Conservation (phyloP, 2,329 filamentous ascomycete species). For the Phialocephala subalpina region DNA sequence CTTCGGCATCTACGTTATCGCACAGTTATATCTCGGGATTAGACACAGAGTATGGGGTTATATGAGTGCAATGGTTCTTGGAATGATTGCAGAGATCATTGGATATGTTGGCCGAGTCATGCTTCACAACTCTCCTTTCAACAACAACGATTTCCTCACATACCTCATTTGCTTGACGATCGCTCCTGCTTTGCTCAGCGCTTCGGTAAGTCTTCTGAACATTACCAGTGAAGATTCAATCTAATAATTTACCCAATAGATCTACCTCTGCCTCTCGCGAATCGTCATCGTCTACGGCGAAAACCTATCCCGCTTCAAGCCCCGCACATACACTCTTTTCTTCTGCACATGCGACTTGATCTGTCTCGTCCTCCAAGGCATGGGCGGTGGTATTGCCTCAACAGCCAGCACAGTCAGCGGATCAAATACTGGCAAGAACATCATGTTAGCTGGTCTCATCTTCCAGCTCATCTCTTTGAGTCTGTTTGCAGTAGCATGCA, state of each 20-base stretch:
- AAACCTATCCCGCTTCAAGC: constrained; percentile 54
- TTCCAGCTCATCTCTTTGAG: constrained; percentile 48
- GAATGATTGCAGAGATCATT: constrained; percentile 57
- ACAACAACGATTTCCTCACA: constrained; percentile 60
- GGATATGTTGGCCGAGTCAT: constrained; percentile 62
- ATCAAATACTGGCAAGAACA: constrained; percentile 40
- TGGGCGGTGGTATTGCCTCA: constrained; percentile 64
- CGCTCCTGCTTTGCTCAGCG: constrained; percentile 60
- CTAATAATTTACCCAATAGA: constrained; percentile 42
- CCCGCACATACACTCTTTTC: constrained; percentile 58
- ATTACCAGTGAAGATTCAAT: no score
- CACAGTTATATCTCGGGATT: constrained; percentile 54
- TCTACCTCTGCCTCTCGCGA: constrained; percentile 67
- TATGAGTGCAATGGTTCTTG: constrained; percentile 56
- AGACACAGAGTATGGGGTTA: constrained; percentile 64
- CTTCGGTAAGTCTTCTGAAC: constrained; percentile 46
- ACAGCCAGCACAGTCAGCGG: constrained; percentile 45
- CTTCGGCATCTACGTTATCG: constrained; percentile 55
- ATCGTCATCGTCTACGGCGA: constrained; percentile 63
- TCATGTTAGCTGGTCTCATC: constrained; percentile 51
- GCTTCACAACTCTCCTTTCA: constrained; percentile 62
- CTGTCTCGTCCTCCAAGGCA: constrained; percentile 65
- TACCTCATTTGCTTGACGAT: constrained; percentile 62
- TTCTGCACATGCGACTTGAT: constrained; percentile 60
- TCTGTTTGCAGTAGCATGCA: constrained; percentile 37